Evolutionary conservation across 495 filamentous ascomycete species (phyloP).

Genomic region (Hypoxylon subgilvum): DNA sequence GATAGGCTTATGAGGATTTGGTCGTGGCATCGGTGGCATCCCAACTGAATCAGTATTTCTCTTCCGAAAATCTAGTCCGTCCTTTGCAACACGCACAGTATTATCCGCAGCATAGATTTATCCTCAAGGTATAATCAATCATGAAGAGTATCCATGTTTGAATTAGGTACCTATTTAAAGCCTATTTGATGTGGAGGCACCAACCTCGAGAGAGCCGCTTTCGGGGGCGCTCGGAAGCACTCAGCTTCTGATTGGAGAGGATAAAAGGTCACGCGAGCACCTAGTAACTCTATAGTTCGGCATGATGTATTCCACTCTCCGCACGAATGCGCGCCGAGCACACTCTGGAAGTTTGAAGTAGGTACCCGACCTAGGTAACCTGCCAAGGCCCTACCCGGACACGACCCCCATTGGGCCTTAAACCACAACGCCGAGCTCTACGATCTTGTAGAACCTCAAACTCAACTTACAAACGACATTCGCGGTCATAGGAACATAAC

Average conservation of each 20-base stretch:
- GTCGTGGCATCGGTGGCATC: no score
- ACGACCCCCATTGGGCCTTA: conserved; percentile 10
- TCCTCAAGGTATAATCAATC: no score
- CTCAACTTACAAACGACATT: neutral
- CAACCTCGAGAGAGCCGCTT: neutral
- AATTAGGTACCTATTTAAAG: no score
- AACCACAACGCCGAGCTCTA: neutral
- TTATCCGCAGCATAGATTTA: no score
- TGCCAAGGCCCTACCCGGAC: conserved; percentile 12
- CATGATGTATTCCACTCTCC: conserved; percentile 34
- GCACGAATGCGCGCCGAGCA: conserved; percentile 30
- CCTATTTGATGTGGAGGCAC: conserved; percentile 18
- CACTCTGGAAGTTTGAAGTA: no score
- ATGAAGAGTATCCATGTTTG: no score
- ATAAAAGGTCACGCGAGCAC: conserved; percentile 5
- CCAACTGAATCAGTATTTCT: no score
- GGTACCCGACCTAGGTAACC: no score
- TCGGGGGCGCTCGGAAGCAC: neutral
- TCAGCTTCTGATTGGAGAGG: conserved; percentile 28
- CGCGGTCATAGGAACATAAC: neutral
- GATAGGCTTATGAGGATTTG: no score
- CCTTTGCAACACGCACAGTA: no score
- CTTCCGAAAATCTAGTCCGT: no score
- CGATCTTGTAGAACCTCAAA: neutral
- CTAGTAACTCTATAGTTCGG: conserved; percentile 21